Evolutionary conservation across 176 grass and related monocot species (phyloP).

Genomic region (Stipa capillata): DNA sequence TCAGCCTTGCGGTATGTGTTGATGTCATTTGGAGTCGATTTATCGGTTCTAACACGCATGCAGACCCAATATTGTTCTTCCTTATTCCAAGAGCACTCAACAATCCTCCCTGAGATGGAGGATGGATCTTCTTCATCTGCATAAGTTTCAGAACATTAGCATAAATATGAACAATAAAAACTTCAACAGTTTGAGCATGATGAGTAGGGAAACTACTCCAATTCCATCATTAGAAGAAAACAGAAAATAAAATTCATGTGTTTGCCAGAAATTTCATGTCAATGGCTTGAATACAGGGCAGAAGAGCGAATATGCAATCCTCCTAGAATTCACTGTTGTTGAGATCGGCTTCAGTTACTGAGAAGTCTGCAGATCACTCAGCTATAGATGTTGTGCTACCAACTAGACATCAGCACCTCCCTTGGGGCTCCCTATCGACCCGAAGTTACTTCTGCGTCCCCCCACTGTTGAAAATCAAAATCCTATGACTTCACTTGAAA

Average conservation of each 20-base stretch:
- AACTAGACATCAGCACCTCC: too few relatives aligned
- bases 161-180: conserved; percentile 3
- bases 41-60: conserved; percentile 69
- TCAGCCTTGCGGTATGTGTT: conserved; percentile 81
- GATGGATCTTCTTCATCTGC: conserved; percentile 47
- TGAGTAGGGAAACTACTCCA: background rate
- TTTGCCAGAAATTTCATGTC: too few relatives aligned
- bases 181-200: background rate
- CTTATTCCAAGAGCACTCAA: conserved; percentile 78
- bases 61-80: conserved; percentile 57
- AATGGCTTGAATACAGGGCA: background rate
- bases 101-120: conserved; percentile 59
- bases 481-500: too few relatives aligned
- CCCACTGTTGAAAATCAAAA: too few relatives aligned
- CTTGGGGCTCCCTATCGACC: too few relatives aligned
- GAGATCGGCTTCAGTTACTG: too few relatives aligned
- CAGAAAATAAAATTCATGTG: too few relatives aligned
- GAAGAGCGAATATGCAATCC: background rate
- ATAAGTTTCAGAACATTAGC: background rate
- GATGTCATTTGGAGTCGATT: conserved; percentile 89
- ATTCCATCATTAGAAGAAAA: too few relatives aligned
- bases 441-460: too few relatives aligned
- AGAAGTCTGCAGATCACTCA: background rate
- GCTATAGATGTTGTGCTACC: background rate
- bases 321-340: background rate